phyloP scores from a whole-genome alignment of 305 asterid species.

The Petunia hybrid region DNA sequence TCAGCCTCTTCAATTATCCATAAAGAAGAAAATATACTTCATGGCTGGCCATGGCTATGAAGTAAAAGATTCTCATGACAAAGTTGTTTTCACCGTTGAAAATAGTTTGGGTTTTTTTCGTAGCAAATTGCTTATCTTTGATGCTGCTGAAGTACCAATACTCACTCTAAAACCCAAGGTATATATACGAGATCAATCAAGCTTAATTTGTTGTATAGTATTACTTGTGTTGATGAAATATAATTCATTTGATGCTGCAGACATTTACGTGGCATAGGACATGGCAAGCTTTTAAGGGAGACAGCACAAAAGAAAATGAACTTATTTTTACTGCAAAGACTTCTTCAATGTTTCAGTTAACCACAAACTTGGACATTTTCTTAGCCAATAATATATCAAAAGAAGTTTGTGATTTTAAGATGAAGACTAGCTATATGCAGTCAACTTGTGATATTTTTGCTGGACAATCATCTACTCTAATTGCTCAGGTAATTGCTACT shows the following conservation, averaged over 20 bases:
- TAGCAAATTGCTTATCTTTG: not conserved
- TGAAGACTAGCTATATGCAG: constrained; percentile 24
- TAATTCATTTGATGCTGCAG: not conserved
- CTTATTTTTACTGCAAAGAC: not conserved
- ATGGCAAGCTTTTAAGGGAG: constrained; percentile 32
- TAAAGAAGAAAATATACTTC: constrained; percentile 14
- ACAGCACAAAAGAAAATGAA: constrained; percentile 6
- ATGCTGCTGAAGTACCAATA: constrained; percentile 9
- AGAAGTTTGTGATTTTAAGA: constrained; percentile 27
- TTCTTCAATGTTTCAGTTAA: constrained; percentile 26
- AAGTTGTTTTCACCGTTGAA: not conserved
- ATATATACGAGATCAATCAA: not conserved
- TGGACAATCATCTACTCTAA: constrained; percentile 24
- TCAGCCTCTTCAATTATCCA: constrained; percentile 25
- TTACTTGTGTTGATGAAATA: not conserved
- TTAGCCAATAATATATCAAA: constrained; percentile 29
- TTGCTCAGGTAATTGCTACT: not conserved
- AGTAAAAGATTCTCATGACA: constrained; percentile 11
- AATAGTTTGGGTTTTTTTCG: not conserved
- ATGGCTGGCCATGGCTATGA: constrained; percentile 1
- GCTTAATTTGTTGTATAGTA: too few species aligned
- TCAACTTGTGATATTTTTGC: constrained; percentile 16
- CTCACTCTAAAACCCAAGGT: constrained; percentile 25
- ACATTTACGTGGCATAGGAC: constrained; percentile 14
- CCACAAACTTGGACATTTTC: constrained; percentile 28